Base-by-base conservation (phyloP, 257 asterid genomes). In the Verbena officinalis region DNA sequence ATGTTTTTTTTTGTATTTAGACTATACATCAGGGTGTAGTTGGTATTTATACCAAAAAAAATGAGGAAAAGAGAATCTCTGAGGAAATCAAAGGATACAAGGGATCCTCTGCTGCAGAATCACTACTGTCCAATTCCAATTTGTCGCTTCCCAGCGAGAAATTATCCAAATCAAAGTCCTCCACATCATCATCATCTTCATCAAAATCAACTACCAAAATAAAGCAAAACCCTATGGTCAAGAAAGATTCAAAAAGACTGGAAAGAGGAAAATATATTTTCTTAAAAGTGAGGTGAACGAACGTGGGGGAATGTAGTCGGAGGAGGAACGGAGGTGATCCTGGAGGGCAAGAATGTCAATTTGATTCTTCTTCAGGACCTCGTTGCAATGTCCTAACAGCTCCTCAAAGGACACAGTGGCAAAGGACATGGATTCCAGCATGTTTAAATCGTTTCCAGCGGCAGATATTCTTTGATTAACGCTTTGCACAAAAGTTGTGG, bases 381-480 rank as follows among this genome's bases (percentile, higher is more conserved):
- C 94, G 24, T 73, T 78, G 88, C 97, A 89, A 78, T 90, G 94
- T 44, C 98, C 98, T 31, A 90, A 68, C 31, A 93, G 91, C 87
- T 93, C 98, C 88, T 87, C 98, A 20, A 93, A 93, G 60, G 96
- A 93, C 68, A 93, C 98, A 57, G 97, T 87, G 9, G 78, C 96
- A 16, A 76, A 87, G 31, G 94, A 75, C 95, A 93, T 87, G 36
- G 96, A 85, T 59, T 93, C 98, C 53, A 93, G 80, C 84, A 87
- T 73, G 85, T 83, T 84, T 78, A 93, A 80, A 70, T 93, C 94
- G n/a, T 73, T 60, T 46, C 78, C 80, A 4, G 88, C 76, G 14
- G 81, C 75, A 4, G 89, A 50, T 7, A 80, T 84, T 40, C 86
- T 81, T 67, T 84, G 80, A 59, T 85, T 87, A 59, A 93, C 65